Evolutionary conservation across 139 green algal species (phyloP), one percentile per base, ranked within the genome.

Genomic region (Tetradesmus obliquus): DNA sequence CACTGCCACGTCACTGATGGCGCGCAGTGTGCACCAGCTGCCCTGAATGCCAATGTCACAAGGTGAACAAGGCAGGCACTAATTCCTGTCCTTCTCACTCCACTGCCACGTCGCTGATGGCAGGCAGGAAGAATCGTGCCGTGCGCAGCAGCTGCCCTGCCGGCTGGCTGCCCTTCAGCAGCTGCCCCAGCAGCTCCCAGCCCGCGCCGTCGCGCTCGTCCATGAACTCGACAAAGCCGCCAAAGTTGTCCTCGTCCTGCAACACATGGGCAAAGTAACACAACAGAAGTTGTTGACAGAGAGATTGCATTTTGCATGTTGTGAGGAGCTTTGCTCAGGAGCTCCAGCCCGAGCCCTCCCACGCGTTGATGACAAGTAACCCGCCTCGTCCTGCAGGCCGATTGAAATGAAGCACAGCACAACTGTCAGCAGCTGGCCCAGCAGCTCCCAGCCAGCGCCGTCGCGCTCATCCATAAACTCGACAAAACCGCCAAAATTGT

Each of bases 131-230:
- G 62, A 92, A 92, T 24, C 53, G 58, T 10, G 57, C 80, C 1
- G 22, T 74, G 5, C 51, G 45, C 8, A 79, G 88, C 55, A 95
- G 24, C 79, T 93, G 74, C 55, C 91, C 93, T 22, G 88, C 88
- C 1, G 84, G 57, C 6, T 79, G 81, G 45, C 87, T 88, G 45
- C 71, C 82, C 4, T 13, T n/a, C 87, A 94, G 6, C 32, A 45
- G 32, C 32, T 45, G 32, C 32, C 32, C 84, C 45, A 94, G 83
- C 22, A 89, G 74, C 19, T 69, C 82, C 55, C 89, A 92, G n/a
- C 88, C 88, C 20, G 79, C 57, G 3, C 88, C 88, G 2, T n/a
- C 72, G 3, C 60, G 57, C 2, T 66, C 82, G 24, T 88, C 89
- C 82, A 88, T 88, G 53, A 85, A 84, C 17, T 88, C 82, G 1